Conservation (phyloP, 2,329 filamentous ascomycete genomes). For the Beauveria australis region DNA sequence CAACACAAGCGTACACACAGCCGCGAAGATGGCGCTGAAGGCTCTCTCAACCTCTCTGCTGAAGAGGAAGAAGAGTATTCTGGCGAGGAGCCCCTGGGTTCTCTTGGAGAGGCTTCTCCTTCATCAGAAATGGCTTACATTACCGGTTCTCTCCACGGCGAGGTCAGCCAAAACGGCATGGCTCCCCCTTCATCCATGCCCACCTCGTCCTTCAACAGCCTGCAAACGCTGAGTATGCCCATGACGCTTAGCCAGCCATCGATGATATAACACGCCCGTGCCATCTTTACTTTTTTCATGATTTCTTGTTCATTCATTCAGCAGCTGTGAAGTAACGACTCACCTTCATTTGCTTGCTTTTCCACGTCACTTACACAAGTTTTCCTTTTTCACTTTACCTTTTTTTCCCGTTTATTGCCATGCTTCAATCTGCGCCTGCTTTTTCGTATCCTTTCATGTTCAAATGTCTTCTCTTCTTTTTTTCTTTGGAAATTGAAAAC, state of each 20-base stretch:
- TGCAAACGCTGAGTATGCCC: constrained; percentile 56
- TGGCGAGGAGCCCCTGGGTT: constrained; percentile 76
- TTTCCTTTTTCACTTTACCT: constrained; percentile 2
- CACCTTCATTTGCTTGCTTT: constrained; percentile 15
- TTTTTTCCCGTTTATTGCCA: constrained; percentile 6
- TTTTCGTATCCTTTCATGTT: background rate
- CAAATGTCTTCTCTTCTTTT: constrained; percentile 17
- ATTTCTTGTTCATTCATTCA: constrained; percentile 2
- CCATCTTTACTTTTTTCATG: background rate
- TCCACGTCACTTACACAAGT: background rate
- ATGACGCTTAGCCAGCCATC: constrained; percentile 53
- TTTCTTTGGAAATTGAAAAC: constrained; percentile 12
- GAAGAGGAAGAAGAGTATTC: constrained; percentile 79
- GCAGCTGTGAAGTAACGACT: constrained; percentile 9
- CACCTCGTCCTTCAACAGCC: constrained; percentile 42
- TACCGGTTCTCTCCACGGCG: constrained; percentile 41
- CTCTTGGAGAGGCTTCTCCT: constrained; percentile 71
- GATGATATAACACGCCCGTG: constrained; percentile 30
- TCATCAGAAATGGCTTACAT: constrained; percentile 60
- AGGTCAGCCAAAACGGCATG: constrained; percentile 25
- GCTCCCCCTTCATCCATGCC: constrained; percentile 16
- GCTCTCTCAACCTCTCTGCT: constrained; percentile 57
- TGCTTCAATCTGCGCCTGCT: constrained; percentile 9
- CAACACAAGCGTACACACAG: constrained; percentile 83
- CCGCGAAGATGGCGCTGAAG: constrained; percentile 53